phyloP scores from a whole-genome alignment of 257 asterid species.

The Plantago ovata region DNA sequence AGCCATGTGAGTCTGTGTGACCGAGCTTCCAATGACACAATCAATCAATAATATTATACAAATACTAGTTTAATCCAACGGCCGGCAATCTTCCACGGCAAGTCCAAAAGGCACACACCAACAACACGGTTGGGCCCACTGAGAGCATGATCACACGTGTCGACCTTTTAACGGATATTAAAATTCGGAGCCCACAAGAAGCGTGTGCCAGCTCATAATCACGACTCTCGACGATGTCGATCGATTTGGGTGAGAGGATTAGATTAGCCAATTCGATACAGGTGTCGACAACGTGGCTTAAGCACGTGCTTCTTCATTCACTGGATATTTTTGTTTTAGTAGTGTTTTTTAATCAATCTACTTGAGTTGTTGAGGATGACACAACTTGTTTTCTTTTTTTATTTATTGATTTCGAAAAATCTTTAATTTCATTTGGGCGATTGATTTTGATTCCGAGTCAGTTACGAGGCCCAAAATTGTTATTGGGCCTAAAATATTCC shows the following conservation, averaged over 20 bases:
- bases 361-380: background rate
- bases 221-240: constrained; percentile 6
- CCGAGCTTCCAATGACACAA: background rate
- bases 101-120: background rate
- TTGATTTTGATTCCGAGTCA: no score
- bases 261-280: background rate
- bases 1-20: constrained; percentile 1
- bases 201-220: constrained; percentile 6
- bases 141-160: background rate
- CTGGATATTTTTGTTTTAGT: no score
- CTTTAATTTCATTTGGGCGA: no score
- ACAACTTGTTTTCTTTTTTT: no score
- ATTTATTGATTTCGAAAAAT: no score
- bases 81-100: background rate
- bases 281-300: constrained; percentile 6
- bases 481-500: no score
- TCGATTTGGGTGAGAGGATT: background rate
- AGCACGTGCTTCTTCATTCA: background rate
- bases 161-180: background rate
- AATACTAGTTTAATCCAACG: background rate
- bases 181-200: background rate
- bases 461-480: no score
- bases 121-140: background rate
- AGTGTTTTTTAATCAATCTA: no score
- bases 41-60: background rate